A percentile compares a stretch with the other conserved stretches of the same genome.
Conservation (phyloP, 306 rosid genomes). For the Gillenia trifoliata region DNA sequence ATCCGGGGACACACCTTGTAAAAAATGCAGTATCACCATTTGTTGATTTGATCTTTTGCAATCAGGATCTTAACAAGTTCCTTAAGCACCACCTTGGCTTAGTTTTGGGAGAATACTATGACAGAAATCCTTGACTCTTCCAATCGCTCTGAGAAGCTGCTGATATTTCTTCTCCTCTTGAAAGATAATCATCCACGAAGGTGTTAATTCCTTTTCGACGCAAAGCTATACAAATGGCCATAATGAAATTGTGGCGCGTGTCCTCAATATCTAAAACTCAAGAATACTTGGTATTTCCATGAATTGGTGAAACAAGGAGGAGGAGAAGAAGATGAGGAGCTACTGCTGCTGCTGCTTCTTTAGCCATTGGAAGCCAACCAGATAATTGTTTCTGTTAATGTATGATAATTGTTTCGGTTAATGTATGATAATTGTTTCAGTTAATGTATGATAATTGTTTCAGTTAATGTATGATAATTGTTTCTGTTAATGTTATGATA, state of each 20-base stretch:
- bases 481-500: no score
- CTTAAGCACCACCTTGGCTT: neutral
- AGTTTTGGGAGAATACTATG: neutral
- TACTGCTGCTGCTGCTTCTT: neutral
- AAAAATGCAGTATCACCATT: neutral
- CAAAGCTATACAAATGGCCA: neutral
- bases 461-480: no score
- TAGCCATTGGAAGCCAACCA: neutral
- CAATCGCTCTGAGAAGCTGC: no score
- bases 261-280: neutral
- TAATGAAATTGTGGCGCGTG: neutral
- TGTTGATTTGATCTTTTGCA: neutral
- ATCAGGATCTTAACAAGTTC: neutral
- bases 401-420: no score
- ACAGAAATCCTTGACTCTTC: no score
- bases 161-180: neutral
- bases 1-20: neutral
- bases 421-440: no score
- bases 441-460: no score
- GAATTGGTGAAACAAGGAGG: neutral
- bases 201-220: neutral
- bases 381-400: neutral
- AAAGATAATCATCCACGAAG: neutral
- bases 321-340: neutral
- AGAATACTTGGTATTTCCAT: neutral